Conservation (phyloP, 2,329 filamentous ascomycete genomes). For the Coniochaeta ligniaria region DNA sequence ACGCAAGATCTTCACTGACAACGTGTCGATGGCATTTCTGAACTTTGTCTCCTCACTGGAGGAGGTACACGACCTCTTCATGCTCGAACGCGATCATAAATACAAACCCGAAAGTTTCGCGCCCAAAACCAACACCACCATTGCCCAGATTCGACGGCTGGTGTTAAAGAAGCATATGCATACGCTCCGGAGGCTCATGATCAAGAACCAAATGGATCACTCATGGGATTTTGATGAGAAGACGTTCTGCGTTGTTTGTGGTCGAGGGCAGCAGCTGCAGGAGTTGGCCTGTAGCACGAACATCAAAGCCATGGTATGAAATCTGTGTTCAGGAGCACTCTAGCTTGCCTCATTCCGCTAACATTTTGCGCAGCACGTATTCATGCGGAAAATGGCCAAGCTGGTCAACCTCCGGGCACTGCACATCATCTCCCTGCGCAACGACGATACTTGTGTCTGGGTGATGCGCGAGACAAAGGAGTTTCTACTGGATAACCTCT, state of each 20-base stretch:
- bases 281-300: conserved; percentile 51
- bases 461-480: conserved; percentile 48
- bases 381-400: conserved; percentile 46
- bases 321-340: background rate
- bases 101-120: conserved; percentile 47
- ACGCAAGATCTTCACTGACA: conserved; percentile 55
- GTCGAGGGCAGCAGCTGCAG: conserved; percentile 38
- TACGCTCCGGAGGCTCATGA: conserved; percentile 48
- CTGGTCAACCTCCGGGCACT: conserved; percentile 49
- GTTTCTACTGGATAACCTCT: conserved; percentile 53
- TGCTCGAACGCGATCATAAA: conserved; percentile 47
- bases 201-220: conserved; percentile 46
- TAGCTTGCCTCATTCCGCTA: background rate
- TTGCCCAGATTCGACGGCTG: conserved; percentile 50
- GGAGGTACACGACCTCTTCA: conserved; percentile 49
- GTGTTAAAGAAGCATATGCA: conserved; percentile 51
- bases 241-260: conserved; percentile 46
- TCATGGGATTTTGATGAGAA: conserved; percentile 53
- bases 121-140: conserved; percentile 38
- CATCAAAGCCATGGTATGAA: conserved; percentile 45
- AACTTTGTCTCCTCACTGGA: conserved; percentile 44
- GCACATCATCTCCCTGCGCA: conserved; percentile 46
- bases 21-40: conserved; percentile 49
- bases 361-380: conserved; percentile 36
- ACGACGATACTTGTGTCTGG: conserved; percentile 48